Conservation (phyloP, 495 filamentous ascomycete genomes). For the Neurospora sp. region DNA sequence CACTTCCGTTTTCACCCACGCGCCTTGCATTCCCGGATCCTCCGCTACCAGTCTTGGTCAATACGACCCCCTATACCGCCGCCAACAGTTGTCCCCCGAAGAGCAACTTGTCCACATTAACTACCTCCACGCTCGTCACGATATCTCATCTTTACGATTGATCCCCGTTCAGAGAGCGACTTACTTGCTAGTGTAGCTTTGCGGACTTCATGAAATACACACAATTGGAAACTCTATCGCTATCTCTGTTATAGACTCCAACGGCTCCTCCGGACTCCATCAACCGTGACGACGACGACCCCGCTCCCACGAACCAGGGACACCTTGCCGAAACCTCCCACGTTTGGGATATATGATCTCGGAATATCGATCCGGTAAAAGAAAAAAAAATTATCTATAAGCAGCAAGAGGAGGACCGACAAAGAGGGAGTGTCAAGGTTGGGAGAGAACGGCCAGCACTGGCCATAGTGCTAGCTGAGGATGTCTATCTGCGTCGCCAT, state of each 20-base stretch:
- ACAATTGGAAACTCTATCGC: not conserved
- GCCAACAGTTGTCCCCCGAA: not conserved
- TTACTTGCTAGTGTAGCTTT: not conserved
- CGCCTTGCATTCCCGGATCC: not conserved
- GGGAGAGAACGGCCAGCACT: not conserved
- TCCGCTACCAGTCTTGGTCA: not conserved
- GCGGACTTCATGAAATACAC: not conserved
- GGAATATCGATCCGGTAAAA: not conserved
- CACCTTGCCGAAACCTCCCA: not conserved
- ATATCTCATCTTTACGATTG: not conserved
- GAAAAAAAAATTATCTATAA: not conserved
- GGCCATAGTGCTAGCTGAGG: constrained; percentile 8
- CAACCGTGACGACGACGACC: not conserved
- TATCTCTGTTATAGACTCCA: not conserved
- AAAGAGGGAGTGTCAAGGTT: not conserved
- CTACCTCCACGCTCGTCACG: not conserved
- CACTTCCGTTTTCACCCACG: not conserved
- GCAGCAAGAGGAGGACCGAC: not conserved
- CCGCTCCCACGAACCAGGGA: not conserved
- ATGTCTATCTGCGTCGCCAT: constrained; percentile 47
- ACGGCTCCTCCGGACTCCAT: not conserved
- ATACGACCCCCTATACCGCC: not conserved
- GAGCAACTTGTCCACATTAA: not conserved
- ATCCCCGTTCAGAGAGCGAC: not conserved
- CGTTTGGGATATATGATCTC: not conserved